Conservation (phyloP, 2,329 filamentous ascomycete species). For the Aspergillus ochraceus region DNA sequence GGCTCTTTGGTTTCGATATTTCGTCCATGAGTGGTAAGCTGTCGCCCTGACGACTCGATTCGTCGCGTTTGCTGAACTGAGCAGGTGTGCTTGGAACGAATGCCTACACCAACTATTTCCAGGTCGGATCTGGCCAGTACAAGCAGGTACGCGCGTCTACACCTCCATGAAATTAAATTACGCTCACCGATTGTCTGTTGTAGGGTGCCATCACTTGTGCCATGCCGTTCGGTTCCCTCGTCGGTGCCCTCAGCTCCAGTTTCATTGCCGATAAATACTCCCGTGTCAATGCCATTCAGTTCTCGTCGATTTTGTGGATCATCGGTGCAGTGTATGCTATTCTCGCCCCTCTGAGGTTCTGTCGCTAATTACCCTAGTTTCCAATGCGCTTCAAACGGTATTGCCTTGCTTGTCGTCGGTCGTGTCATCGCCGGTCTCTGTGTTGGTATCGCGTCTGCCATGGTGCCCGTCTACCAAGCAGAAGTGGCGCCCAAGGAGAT, state of each 20-base stretch:
- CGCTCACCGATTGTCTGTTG: neutral
- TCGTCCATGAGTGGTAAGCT: constrained; percentile 46
- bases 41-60: too few species aligned
- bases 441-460: constrained; percentile 70
- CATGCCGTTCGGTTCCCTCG: constrained; percentile 38
- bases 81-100: constrained; percentile 18
- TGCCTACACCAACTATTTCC: constrained; percentile 21
- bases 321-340: constrained; percentile 15
- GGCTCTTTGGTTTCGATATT: constrained; percentile 60
- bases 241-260: constrained; percentile 52
- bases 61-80: constrained; percentile 31
- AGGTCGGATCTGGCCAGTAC: constrained; percentile 18
- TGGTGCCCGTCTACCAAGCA: constrained; percentile 69
- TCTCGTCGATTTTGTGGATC: constrained; percentile 53
- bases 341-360: too few species aligned
- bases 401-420: constrained; percentile 69
- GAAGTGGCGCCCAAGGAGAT: constrained; percentile 61
- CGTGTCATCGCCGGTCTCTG: constrained; percentile 69
- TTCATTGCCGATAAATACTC: constrained; percentile 54
- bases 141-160: constrained; percentile 13
- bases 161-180: neutral
- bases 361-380: constrained; percentile 43
- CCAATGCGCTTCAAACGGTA: constrained; percentile 61
- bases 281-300: constrained; percentile 52
- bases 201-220: constrained; percentile 40